Evolutionary conservation across 352 stramenopile species (phyloP).

Genomic region (Phytophthora litchii): DNA sequence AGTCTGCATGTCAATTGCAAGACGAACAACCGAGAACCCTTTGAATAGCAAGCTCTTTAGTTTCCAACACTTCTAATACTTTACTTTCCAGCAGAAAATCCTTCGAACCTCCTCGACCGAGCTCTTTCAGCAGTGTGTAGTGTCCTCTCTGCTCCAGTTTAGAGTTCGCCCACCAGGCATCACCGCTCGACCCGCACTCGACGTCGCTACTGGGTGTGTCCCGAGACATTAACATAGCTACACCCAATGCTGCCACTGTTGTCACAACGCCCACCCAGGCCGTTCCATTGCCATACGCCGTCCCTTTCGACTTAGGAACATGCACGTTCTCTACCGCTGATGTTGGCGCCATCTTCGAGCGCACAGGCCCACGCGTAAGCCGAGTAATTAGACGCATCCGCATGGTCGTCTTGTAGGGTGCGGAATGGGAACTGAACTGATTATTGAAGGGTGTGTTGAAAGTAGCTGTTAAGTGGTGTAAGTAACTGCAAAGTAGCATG

Average conservation of each 20-base stretch:
- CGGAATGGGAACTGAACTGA: conserved; percentile 2
- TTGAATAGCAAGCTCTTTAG: conserved; percentile 5
- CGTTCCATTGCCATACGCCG: conserved; percentile 28
- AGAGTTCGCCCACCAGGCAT: conserved; percentile 6
- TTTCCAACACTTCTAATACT: background rate
- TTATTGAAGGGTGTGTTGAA: conserved; percentile 7
- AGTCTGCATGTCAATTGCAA: conserved; percentile 62
- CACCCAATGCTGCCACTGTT: conserved; percentile 20
- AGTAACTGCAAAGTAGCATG: conserved; percentile 11
- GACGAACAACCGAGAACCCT: conserved; percentile 74
- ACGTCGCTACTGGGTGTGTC: conserved; percentile 20
- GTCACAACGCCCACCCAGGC: conserved; percentile 30
- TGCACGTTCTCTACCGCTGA: background rate
- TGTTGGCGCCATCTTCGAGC: conserved; percentile 16
- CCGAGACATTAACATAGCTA: conserved; percentile 15
- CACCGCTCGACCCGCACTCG: conserved; percentile 29
- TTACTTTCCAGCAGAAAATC: background rate
- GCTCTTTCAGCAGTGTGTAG: conserved; percentile 67
- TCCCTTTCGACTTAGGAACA: conserved; percentile 5
- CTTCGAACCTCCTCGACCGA: conserved; percentile 60
- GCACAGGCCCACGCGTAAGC: conserved; percentile 13
- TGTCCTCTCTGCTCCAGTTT: conserved; percentile 38
- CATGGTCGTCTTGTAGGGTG: conserved; percentile 9
- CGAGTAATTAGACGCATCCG: conserved; percentile 26
- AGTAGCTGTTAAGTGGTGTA: conserved; percentile 11